These are phyloP conservation scores for Zelopaecilomyces penicillatus DNA, from an alignment of 2,329 filamentous ascomycete genomes.

Conservation along the genomic window DNA sequence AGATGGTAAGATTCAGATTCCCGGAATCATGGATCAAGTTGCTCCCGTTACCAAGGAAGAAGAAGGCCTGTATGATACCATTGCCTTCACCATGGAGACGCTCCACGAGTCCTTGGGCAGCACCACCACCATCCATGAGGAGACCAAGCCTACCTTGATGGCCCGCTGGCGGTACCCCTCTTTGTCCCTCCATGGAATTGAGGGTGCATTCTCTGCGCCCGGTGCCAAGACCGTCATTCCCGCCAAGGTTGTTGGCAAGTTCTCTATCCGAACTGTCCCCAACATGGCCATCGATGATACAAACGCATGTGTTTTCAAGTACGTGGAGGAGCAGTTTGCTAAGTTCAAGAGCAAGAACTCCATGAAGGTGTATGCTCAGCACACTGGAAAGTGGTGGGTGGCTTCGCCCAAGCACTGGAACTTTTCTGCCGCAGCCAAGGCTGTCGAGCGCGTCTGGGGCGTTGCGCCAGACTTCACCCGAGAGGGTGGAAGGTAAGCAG, in stretches of 20 bases:
- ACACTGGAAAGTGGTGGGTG: conserved; percentile 98
- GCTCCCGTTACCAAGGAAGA: conserved; percentile 82
- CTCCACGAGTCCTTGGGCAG: conserved; percentile 86
- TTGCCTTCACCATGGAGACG: conserved; percentile 94
- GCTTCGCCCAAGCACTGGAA: conserved; percentile 98
- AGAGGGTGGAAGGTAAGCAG: conserved; percentile 74
- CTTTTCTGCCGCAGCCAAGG: conserved; percentile 88
- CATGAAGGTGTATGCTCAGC: conserved; percentile 70
- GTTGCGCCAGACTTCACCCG: conserved; percentile 91
- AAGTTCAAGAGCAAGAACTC: conserved; percentile 90
- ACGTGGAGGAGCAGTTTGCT: conserved; percentile 75
- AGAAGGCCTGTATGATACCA: conserved; percentile 76
- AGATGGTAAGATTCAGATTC: conserved; percentile 85
- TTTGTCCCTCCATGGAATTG: conserved; percentile 86
- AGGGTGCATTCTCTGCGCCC: conserved; percentile 87
- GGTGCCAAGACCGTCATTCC: conserved; percentile 98
- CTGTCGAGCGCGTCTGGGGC: conserved; percentile 91
- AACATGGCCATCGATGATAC: conserved; percentile 93
- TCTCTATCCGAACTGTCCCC: conserved; percentile 94
- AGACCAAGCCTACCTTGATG: conserved; percentile 92
- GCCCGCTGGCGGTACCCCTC: conserved; percentile 92
- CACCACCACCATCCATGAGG: conserved; percentile 74
- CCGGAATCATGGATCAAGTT: conserved; percentile 90
- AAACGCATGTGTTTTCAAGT: conserved; percentile 75
- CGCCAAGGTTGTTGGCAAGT: conserved; percentile 95